Conservation (phyloP, 208 protist species). For the Leishmania turanica region DNA sequence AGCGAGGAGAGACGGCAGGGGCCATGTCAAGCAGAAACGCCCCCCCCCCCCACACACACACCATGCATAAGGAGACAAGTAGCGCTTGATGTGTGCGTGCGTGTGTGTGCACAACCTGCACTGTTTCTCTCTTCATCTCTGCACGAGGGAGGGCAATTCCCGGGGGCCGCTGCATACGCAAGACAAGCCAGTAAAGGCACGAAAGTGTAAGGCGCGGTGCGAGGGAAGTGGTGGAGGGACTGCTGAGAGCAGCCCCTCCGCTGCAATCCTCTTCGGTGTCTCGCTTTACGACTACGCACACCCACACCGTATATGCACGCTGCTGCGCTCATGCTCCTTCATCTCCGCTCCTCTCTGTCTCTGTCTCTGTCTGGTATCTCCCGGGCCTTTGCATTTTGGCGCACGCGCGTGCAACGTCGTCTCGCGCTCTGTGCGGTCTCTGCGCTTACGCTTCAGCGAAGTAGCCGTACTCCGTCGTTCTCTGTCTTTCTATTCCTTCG, state of each 20-base stretch:
- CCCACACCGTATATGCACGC: neutral
- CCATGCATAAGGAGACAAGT: neutral
- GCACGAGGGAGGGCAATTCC: neutral
- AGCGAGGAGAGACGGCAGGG: neutral
- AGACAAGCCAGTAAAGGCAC: neutral
- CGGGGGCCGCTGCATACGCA: neutral
- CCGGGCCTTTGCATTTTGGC: neutral
- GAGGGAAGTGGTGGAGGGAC: neutral
- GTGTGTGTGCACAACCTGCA: neutral
- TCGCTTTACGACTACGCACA: neutral
- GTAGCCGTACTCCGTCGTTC: neutral
- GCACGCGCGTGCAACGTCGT: neutral
- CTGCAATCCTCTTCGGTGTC: neutral
- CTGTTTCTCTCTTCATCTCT: neutral
- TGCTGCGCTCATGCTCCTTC: neutral
- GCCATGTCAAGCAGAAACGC: neutral
- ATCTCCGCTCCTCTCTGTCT: conserved; percentile 15
- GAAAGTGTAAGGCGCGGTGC: neutral
- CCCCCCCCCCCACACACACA: no score
- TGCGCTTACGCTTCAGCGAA: neutral
- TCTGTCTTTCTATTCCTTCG: neutral
- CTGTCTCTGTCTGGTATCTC: conserved; percentile 14
- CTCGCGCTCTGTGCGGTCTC: neutral
- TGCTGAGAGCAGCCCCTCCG: neutral
- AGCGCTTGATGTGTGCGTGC: neutral